phyloP scores from a whole-genome alignment of 169 alveolate genomes.

The Cryptosporidium ubiquitum region DNA sequence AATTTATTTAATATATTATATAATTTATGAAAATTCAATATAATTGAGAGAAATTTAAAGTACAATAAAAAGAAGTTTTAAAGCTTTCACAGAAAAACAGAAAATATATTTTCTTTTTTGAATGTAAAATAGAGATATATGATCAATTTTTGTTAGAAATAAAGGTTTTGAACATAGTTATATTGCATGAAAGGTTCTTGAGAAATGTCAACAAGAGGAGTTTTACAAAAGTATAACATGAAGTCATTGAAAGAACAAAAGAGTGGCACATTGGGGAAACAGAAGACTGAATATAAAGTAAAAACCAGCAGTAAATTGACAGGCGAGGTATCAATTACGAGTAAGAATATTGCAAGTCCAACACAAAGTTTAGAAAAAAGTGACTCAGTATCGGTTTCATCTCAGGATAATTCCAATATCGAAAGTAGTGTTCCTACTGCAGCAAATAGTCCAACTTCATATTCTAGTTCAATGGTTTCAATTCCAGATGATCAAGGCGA shows the following conservation, averaged over 20 bases:
- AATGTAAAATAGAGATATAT: background rate
- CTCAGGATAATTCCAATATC: background rate
- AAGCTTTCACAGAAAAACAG: background rate
- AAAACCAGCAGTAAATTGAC: background rate
- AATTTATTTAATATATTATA: background rate
- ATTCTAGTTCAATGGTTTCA: constrained; percentile 60
- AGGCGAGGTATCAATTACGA: constrained; percentile 10
- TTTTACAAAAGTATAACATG: constrained; percentile 43
- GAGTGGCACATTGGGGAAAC: constrained; percentile 3
- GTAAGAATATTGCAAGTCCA: constrained; percentile 1
- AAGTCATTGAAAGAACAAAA: constrained; percentile 53
- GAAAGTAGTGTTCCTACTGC: constrained; percentile 64
- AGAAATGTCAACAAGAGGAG: constrained; percentile 50
- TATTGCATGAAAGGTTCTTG: background rate
- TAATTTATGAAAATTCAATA: background rate
- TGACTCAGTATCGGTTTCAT: background rate
- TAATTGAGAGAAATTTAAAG: too few species aligned
- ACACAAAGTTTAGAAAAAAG: constrained; percentile 24
- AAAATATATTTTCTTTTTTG: background rate
- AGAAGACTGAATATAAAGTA: constrained; percentile 6
- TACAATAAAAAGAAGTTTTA: background rate
- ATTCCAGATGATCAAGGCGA: constrained; percentile 45
- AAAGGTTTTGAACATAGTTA: background rate
- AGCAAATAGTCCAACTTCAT: constrained; percentile 72
- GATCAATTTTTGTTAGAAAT: background rate